phyloP scores from a whole-genome alignment of 352 stramenopile genomes.

The Phytopythium litorale region DNA sequence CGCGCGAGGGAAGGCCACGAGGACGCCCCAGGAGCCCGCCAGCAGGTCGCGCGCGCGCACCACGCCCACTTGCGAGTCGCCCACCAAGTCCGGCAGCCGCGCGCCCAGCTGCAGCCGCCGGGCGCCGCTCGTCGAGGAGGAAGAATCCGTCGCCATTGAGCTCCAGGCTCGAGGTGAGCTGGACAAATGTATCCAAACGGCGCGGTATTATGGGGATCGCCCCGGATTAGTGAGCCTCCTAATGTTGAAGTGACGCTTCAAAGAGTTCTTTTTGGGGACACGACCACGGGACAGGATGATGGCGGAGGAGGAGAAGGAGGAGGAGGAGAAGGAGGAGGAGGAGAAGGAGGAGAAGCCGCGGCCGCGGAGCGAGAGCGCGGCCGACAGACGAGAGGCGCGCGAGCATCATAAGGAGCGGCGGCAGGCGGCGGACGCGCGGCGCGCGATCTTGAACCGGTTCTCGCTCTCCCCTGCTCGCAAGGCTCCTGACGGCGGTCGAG shows the following conservation, averaged over 20 bases:
- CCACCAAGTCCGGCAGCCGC: constrained; percentile 72
- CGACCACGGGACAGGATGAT: neutral
- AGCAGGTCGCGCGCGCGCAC: constrained; percentile 74
- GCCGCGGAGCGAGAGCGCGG: neutral
- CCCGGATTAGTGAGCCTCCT: neutral
- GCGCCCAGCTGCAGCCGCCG: constrained; percentile 57
- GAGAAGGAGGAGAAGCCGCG: neutral
- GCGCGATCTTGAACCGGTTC: constrained; percentile 2
- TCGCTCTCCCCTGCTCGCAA: neutral
- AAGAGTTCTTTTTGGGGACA: neutral
- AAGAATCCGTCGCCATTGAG: neutral
- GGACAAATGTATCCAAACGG: no score
- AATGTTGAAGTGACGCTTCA: neutral
- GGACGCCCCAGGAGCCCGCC: constrained; percentile 57
- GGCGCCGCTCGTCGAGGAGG: constrained; percentile 14
- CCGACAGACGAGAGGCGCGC: neutral
- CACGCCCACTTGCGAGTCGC: constrained; percentile 64
- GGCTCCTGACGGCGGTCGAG: neutral
- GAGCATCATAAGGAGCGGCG: constrained; percentile 4
- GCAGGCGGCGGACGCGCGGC: neutral
- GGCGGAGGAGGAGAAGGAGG: neutral
- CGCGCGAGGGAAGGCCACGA: constrained; percentile 68
- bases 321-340: neutral
- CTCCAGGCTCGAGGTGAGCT: no score
- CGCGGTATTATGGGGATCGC: neutral